Evolutionary conservation across 208 protist species (phyloP).

Genomic region (Wallacemonas sp.): DNA sequence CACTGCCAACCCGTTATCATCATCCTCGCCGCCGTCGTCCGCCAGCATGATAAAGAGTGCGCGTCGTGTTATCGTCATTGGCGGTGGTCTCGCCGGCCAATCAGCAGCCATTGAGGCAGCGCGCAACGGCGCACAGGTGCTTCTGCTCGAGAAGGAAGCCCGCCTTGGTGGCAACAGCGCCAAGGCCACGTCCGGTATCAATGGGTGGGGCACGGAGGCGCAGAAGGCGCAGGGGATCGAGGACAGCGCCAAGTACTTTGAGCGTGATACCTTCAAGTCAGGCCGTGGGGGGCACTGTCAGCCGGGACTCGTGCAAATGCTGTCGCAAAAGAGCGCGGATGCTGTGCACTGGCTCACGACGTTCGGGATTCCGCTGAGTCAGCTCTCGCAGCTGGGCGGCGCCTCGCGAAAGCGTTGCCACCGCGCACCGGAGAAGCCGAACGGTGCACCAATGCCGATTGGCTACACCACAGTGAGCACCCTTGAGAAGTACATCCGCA

Average conservation of each 20-base stretch:
- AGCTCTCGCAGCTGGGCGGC: slow-evolving; percentile 91
- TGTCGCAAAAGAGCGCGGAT: slow-evolving; percentile 71
- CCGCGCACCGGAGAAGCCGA: slow-evolving; percentile 64
- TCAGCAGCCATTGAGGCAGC: slow-evolving; percentile 82
- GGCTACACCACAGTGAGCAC: slow-evolving; percentile 90
- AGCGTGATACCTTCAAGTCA: slow-evolving; percentile 74
- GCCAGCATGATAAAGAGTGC: too few species aligned
- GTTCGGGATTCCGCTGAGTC: slow-evolving; percentile 84
- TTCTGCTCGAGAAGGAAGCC: slow-evolving; percentile 90
- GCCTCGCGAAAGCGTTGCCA: slow-evolving; percentile 85
- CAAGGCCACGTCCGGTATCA: slow-evolving; percentile 97
- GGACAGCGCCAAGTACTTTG: slow-evolving; percentile 75
- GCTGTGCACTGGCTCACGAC: slow-evolving; percentile 77
- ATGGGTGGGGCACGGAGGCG: slow-evolving; percentile 85
- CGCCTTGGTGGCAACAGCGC: slow-evolving; percentile 94
- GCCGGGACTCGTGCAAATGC: slow-evolving; percentile 77
- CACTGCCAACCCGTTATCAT: too few species aligned
- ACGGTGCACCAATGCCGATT: slow-evolving; percentile 83
- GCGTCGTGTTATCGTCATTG: slow-evolving; percentile 74
- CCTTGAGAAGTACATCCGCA: slow-evolving; percentile 77
- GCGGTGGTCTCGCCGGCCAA: slow-evolving; percentile 78
- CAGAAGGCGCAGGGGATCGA: slow-evolving; percentile 71
- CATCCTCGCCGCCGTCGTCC: too few species aligned
- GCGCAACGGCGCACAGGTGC: slow-evolving; percentile 78
- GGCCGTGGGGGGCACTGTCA: slow-evolving; percentile 67